Evolutionary conservation across 169 alveolate genomes (phyloP), one percentile per base, ranked within the genome.

Genomic region (Amoebophrya sp.): DNA sequence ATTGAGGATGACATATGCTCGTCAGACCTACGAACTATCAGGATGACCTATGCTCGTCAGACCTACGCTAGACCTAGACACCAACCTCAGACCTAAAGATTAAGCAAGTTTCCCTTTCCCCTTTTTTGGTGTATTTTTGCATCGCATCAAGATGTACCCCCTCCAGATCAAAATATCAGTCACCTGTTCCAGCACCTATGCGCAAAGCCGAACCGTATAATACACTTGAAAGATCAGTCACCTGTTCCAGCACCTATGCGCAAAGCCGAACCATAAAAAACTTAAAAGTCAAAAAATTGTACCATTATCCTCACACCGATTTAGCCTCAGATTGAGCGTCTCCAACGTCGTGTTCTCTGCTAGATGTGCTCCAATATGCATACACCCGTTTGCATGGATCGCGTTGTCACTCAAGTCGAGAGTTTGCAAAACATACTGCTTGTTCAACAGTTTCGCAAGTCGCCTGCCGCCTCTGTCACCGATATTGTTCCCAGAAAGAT

Each of bases 301-400:
- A 12, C 94, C 94, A 65, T 93, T 93, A 92, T 93, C 94, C 90
- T 93, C 94, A 89, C 94, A 91, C 12, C 94, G 92, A 41, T 93
- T 93, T 54, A 93, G 92, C 83, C 94, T 41, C 92, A 93, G 24
- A 41, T 91, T 91, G 65, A 93, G 91, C 89, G 39, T 89, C 92
- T 93, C 92, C 40, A 91, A 76, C 78, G 89, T 90, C 40, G 39
- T 3, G 76, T 36, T 83, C 0, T 38, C 92, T 36, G 89, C 41
- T 12, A 38, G 40, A 78, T 91, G 77, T 40, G 47, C 40, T 78
- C 94, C 94, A 40, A 93, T 54, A 89, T 93, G 94, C 94, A 93
- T 93, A 92, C 92, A 91, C 10, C 94, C 94, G 77, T 93, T 93
- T 54, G 94, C 94, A 65, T 93, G 94, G 92, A 93, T 93, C 90